Evolutionary conservation across 225 moss, liverwort and hornwort species (phyloP), one percentile per base, ranked within the genome.

Genomic region (Asterella californica): DNA sequence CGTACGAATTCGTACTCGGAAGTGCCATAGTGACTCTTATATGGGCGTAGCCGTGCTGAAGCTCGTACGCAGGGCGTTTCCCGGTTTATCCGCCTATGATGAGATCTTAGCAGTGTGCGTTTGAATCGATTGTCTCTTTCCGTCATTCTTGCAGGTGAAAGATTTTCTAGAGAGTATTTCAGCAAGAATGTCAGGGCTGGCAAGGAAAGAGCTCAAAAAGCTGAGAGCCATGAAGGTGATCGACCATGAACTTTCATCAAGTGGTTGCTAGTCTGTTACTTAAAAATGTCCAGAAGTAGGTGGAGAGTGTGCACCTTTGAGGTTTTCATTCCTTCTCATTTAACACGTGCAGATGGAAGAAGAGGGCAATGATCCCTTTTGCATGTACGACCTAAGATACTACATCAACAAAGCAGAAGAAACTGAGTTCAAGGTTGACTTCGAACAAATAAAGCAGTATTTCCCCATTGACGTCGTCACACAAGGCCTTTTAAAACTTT

Each of bases 351-450:
- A 96, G 96, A 90, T 71, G 81, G 91, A 88, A 57, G 94, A 99
- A 82, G 97, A 99, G 88, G 93, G 93, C 60, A 87, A 82, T 75
- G 91, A 91, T 25, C 81, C 83, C 34, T 95, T 99, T 86, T 91
- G 91, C 69, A 92, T 99, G 79, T 89, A 91, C 85, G 97, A 99
- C 82, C 32, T 95, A 63, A 89, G 97, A 83, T 99, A 99, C 79
- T 99, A 94, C 69, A 99, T 99, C 55, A 89, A 88, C 30, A 99
- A 94, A 88, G 91, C 97, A 74, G 93, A 99, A 83, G 93, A 95
- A 80, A 79, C 86, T 84, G 92, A 95, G 81, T 86, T 93, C 78
- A 93, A 99, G 73, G 89, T 95, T 84, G 91, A 99, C 86, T 92
- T 94, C 76, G 93, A 91, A 86, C 87, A 94, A 85, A 87, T 99